Base-by-base conservation (phyloP, 2,329 filamentous ascomycete genomes). In the Penicillium griseofulvum region DNA sequence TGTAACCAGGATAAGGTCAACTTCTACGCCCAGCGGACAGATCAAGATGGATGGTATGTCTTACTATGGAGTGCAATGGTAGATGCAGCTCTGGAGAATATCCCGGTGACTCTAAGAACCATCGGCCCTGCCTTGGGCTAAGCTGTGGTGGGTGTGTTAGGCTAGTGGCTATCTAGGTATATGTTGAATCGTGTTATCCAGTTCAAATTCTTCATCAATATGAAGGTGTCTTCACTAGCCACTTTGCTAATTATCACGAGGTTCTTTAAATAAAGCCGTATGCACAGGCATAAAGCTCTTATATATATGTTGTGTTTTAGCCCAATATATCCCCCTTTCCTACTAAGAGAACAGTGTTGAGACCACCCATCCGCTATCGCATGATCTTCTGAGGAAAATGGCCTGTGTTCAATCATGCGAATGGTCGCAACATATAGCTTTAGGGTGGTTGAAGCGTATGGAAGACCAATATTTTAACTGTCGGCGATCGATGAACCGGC, bases 1-100 rank as follows among this genome's bases (percentile, higher is more conserved):
- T 24, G 42, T 2, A 52, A 28, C n/a, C 22, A 34, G n/a, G 19
- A 29, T 16, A 22, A 17, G 14, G 24, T 50, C 34, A 37, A 34
- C n/a, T 49, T 53, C 37, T 56, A 56, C n/a, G 37, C 49, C 16
- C 38, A 46, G 14, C 19, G 28, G 24, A 49, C 51, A 19, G 36
- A 36, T 5, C 16, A 36, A n/a, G 33, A 45, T 39, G 52, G 48
- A 28, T 44, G 39, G 41, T 51, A 46, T 22, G 41, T 36, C 6
- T 28, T 55, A 26, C 10, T 44, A 26, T 46, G 41, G 41, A 41
- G 48, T 37, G 36, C 31, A 29, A 38, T 28, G 3, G 14, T 17
- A 26, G 34, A 43, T 33, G 31, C 52, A 17, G 45, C 39, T 34
- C 22, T 51, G 12, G 9, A 22, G 9, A 55, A 50, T 24, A 45